These are phyloP conservation scores for Sarcodon sp. DNA, from an alignment of 768 basidiomycete genomes.

Conservation along the genomic window DNA sequence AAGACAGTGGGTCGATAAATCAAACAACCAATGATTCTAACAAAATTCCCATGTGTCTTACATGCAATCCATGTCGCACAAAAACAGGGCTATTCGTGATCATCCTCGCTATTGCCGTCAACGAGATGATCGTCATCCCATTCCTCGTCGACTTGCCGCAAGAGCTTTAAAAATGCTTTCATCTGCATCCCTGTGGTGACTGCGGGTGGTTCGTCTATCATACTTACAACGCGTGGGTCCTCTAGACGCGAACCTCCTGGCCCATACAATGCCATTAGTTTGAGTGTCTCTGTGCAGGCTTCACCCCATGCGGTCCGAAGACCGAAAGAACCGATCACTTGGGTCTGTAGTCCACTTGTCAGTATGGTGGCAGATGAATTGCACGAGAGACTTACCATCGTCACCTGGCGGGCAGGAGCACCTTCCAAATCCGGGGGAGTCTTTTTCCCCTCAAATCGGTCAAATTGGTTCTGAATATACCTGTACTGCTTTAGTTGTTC, in stretches of 20 bases:
- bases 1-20: too few relatives aligned
- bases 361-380: neutral
- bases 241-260: constrained; percentile 33
- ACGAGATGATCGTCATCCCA: constrained; percentile 24
- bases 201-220: constrained; percentile 32
- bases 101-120: neutral
- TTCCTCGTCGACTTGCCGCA: constrained; percentile 33
- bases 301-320: constrained; percentile 29
- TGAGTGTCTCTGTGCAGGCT: constrained; percentile 36
- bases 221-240: constrained; percentile 33
- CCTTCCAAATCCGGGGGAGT: constrained; percentile 29
- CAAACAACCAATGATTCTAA: too few relatives aligned
- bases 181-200: constrained; percentile 32
- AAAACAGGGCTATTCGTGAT: neutral
- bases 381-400: constrained; percentile 24
- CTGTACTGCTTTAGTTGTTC: constrained; percentile 29
- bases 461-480: constrained; percentile 37
- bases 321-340: constrained; percentile 39
- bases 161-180: constrained; percentile 32
- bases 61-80: too few relatives aligned
- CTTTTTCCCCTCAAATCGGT: constrained; percentile 27
- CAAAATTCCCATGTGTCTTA: too few relatives aligned
- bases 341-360: constrained; percentile 21
- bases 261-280: constrained; percentile 44
- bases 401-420: constrained; percentile 23